Evolutionary conservation across 257 asterid genomes (phyloP), one percentile per base, ranked within the genome.

Genomic region (Pogostemon cablin): DNA sequence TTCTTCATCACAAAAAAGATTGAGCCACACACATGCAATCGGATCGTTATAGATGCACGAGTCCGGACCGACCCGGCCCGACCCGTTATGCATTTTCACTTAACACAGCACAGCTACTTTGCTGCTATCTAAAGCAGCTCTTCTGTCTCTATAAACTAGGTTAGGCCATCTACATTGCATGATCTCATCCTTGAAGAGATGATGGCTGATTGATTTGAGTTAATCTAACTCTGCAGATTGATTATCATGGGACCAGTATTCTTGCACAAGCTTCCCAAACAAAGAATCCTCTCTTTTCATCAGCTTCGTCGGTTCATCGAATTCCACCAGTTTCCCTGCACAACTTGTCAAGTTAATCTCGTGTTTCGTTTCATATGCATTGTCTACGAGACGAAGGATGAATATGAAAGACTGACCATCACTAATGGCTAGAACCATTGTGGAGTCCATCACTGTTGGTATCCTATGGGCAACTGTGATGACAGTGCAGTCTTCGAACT

Each of bases 361-460:
- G 5, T 50, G 56, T 50, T 50, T 50, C 25, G 9, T 43, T 17
- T 63, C 41, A 1, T 65, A 35, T 32, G 49, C 9, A 5, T 2
- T 44, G 49, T n/a, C 4, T 7, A 8, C 10, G 34, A n/a, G 0
- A 57, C 3, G 17, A 0, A 9, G 32, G 38, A 40, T 54, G 17
- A 37, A 9, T 7, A 56, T 8, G 56, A 17, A 50, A 66, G 17
- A 72, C 90, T 81, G 61, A 89, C 99, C 99, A 10, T 91, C 96
- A 39, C 96, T 86, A 15, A 93, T 83, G 80, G 96, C 90, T 7
- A 95, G 85, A 80, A 95, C 99, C 91, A 75, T 91, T 2, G 95
- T 85, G 32, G 96, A 95, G 81, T 95, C 98, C 99, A 95, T 91
- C 72, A 91, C 98, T 0, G 96, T 95, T 6, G 98, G 97, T 77